Evolutionary conservation across 805 yeast species (phyloP).

Genomic region (Maudiozyma serrabonitensis): DNA sequence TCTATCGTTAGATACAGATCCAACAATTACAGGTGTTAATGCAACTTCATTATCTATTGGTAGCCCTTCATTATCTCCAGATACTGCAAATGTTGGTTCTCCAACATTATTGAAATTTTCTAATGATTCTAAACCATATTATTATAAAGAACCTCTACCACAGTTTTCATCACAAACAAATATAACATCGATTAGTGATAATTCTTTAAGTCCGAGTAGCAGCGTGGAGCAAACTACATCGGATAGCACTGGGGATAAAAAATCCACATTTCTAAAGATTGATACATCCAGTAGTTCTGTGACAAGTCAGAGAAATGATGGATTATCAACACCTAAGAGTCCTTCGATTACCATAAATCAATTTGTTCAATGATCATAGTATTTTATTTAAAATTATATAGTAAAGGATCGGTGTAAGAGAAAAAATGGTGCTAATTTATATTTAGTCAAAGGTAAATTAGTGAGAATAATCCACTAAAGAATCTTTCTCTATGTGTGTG

Average conservation of each 20-base stretch:
- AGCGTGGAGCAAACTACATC: not conserved
- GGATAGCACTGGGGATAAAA: not conserved
- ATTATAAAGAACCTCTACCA: constrained; percentile 27
- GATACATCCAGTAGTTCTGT: not conserved
- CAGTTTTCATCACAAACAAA: constrained; percentile 3
- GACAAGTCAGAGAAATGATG: not conserved
- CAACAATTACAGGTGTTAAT: constrained; percentile 15
- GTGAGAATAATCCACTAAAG: not conserved
- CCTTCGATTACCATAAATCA: constrained; percentile 13
- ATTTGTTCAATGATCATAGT: constrained; percentile 1
- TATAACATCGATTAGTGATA: not conserved
- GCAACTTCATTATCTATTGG: constrained; percentile 13
- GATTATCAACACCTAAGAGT: constrained; percentile 9
- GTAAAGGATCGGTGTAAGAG: no score
- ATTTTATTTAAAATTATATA: no score
- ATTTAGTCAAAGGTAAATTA: no score
- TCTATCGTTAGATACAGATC: constrained; percentile 21
- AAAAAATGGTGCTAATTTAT: no score
- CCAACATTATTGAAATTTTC: constrained; percentile 25
- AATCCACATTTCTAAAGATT: not conserved
- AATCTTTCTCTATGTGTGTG: not conserved
- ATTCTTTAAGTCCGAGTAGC: not conserved
- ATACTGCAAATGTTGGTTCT: constrained; percentile 15
- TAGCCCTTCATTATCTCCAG: constrained; percentile 27
- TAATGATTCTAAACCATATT: constrained; percentile 16